Conservation (phyloP, 352 stramenopile genomes). For the Aphanomyces euteiches region DNA sequence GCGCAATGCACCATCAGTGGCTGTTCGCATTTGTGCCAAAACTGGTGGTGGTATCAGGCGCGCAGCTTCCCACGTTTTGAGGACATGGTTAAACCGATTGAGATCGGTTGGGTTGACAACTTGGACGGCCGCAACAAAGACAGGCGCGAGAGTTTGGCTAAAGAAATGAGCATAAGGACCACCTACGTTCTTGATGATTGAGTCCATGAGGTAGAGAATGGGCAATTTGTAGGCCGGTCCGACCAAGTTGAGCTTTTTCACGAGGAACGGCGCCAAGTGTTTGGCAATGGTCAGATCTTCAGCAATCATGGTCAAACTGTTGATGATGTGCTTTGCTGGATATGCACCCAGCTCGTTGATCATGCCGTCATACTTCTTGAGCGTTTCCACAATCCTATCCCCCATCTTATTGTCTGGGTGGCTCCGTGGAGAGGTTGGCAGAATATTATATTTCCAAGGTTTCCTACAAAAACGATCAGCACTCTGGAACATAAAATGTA, state of each 20-base stretch:
- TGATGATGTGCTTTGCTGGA: constrained; percentile 87
- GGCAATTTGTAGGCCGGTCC: constrained; percentile 78
- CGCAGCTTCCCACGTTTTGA: constrained; percentile 80
- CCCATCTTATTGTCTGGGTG: neutral
- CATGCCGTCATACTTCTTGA: constrained; percentile 67
- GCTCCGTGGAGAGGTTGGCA: no score
- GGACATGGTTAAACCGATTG: constrained; percentile 76
- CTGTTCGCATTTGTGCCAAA: constrained; percentile 61
- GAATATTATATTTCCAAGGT: no score
- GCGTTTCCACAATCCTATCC: constrained; percentile 9
- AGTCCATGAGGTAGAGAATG: constrained; percentile 88
- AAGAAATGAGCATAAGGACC: constrained; percentile 71
- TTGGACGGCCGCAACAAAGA: constrained; percentile 83
- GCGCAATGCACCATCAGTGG: constrained; percentile 54
- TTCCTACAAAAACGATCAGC: no score
- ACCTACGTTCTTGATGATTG: constrained; percentile 85
- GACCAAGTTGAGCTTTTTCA: constrained; percentile 86
- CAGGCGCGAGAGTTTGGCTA: constrained; percentile 59
- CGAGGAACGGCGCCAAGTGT: constrained; percentile 84
- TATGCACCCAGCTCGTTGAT: constrained; percentile 86
- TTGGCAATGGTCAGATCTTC: constrained; percentile 67
- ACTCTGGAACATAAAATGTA: no score
- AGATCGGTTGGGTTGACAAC: constrained; percentile 70
- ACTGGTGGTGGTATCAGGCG: constrained; percentile 52
- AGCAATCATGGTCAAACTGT: constrained; percentile 81